Base-by-base conservation (phyloP, 2,329 filamentous ascomycete genomes). In the Gaeumannomyces sp. region DNA sequence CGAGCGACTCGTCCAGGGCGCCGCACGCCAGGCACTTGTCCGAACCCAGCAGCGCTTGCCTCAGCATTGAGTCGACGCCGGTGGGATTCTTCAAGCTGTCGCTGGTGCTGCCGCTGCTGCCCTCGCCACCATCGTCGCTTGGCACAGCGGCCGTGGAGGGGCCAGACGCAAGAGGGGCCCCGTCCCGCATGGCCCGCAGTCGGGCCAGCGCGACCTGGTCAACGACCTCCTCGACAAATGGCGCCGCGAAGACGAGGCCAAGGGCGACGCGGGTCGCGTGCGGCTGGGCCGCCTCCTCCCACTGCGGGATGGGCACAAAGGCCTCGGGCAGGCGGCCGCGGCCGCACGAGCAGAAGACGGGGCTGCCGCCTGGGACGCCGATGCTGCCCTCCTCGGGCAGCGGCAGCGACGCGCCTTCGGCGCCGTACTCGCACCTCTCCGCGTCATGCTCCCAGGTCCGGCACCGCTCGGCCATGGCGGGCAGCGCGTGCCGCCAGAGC, bases 241-340 rank as follows among this genome's bases (percentile, higher is more conserved):
- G 76, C 28, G 76, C 75, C 11, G 81, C 73, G 70, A 79, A 89
- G 0, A 76, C 73, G 0, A 84, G 84, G 64, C 85, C 87, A 68
- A 89, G 83, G 5, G 83, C 84, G 7, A 85, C 75, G 7, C 87
- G 79, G 33, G 86, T 83, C 33, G 81, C 78, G 61, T 79, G 73
- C 64, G 75, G 72, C 13, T 72, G 71, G 1, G 74, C 73, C 14
- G 76, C 77, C 11, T 70, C 73, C 0, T 81, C 76, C 76, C 81
- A 81, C 25, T 77, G 75, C 0, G 80, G 79, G 8, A 83, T 61
- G 4, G 70, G 65, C 56, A 78, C 67, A 64, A 76, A 85, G 59
- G 71, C 63, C 0, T 73, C 66, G 0, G 80, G 80, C 6, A 83
- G 66, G 33, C 72, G 69, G 0, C 81, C 81, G 25, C 74, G 70